Conservation (phyloP, 106 monocot species). For the Posidonia australis region DNA sequence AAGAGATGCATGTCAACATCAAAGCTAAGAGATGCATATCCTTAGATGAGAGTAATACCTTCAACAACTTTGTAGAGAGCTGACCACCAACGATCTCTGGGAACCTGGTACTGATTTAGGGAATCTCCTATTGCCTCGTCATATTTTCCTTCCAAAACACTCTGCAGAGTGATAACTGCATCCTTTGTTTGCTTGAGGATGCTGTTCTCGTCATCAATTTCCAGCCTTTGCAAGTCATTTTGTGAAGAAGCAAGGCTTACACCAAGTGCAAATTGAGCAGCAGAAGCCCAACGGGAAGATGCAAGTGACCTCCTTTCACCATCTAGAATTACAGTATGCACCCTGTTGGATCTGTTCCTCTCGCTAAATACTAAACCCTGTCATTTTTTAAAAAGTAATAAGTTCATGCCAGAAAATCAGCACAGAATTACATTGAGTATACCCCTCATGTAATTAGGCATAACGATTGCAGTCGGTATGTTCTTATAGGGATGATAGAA, state of each 20-base stretch:
- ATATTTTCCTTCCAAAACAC: constrained; percentile 84
- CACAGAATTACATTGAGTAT: no score
- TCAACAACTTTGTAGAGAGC: constrained; percentile 88
- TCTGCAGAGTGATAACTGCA: constrained; percentile 85
- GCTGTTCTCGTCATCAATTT: constrained; percentile 51
- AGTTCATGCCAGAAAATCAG: no score
- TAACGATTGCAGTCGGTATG: no score
- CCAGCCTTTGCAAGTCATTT: constrained; percentile 51
- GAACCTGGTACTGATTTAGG: constrained; percentile 52
- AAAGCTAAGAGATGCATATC: not conserved
- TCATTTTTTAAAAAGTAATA: not conserved
- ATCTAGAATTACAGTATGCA: constrained; percentile 33
- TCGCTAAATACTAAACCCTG: constrained; percentile 55
- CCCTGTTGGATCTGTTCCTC: constrained; percentile 34
- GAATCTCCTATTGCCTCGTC: constrained; percentile 50
- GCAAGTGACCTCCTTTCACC: constrained; percentile 61
- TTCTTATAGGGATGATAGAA: no score
- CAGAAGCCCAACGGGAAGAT: constrained; percentile 79
- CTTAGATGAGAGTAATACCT: constrained; percentile 33
- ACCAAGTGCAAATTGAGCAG: constrained; percentile 83
- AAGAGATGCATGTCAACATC: not conserved
- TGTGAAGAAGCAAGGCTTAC: constrained; percentile 75
- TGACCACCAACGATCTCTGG: constrained; percentile 90
- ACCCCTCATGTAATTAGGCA: no score
- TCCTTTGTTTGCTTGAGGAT: constrained; percentile 84